Conservation (phyloP, 495 filamentous ascomycete genomes). For the Aspergillus sclerotioniger region DNA sequence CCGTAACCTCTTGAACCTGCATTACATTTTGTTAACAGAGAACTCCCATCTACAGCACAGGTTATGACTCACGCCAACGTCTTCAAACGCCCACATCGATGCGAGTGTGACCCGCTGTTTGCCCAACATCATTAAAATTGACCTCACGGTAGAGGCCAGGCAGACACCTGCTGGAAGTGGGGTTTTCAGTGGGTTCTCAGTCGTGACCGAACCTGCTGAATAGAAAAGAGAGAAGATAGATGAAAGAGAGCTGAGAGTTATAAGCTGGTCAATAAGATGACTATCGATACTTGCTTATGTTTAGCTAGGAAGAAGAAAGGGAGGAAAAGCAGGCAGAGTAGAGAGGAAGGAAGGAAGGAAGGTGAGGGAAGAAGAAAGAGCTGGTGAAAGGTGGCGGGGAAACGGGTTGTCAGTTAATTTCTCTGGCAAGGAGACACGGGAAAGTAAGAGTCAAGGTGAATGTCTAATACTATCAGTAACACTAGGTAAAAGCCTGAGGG, state of each 20-base stretch:
- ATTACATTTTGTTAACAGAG: not conserved
- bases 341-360: not conserved
- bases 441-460: not conserved
- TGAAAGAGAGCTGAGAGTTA: not conserved
- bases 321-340: not conserved
- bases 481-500: not conserved
- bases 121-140: slow-evolving; percentile 10
- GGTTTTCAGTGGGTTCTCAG: too few relatives aligned
- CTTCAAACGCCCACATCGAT: slow-evolving; percentile 27
- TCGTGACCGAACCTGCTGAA: too few relatives aligned
- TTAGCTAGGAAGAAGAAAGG: not conserved
- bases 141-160: not conserved
- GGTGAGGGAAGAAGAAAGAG: not conserved
- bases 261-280: not conserved
- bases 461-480: not conserved
- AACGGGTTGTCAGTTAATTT: not conserved
- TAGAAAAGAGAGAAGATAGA: not conserved
- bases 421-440: not conserved
- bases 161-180: too few relatives aligned
- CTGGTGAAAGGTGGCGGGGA: not conserved
- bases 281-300: not conserved
- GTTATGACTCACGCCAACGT: slow-evolving; percentile 18
- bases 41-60: not conserved
- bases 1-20: slow-evolving; percentile 22
- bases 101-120: slow-evolving; percentile 21